These are phyloP conservation scores for Chaetomium fimeti DNA, from an alignment of 495 filamentous ascomycete genomes.

Conservation along the genomic window DNA sequence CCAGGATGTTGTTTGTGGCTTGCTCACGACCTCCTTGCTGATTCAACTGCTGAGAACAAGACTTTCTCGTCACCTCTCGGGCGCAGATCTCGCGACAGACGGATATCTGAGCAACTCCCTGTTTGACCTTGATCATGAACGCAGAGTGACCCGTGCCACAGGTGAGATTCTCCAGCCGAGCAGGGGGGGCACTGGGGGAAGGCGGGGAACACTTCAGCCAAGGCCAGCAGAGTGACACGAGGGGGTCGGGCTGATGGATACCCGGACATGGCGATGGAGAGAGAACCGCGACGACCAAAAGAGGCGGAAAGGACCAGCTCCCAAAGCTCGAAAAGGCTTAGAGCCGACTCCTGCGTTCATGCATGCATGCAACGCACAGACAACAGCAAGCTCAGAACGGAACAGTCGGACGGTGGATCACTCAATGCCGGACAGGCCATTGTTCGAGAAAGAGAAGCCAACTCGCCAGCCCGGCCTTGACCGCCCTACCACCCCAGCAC, in stretches of 20 bases:
- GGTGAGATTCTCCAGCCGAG: constrained; percentile 1
- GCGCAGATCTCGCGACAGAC: too few species aligned
- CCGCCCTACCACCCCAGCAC: constrained; percentile 12
- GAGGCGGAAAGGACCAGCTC: constrained; percentile 22
- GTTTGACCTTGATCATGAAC: background rate
- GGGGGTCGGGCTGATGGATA: constrained; percentile 8
- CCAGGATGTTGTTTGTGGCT: background rate
- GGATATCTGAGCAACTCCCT: too few species aligned
- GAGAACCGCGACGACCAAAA: constrained; percentile 11
- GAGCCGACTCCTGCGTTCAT: constrained; percentile 33
- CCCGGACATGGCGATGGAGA: constrained; percentile 1
- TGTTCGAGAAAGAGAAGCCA: constrained; percentile 23
- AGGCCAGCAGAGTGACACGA: constrained; percentile 5
- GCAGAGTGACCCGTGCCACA: background rate
- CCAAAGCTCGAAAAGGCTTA: constrained; percentile 25
- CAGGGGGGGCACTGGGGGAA: background rate
- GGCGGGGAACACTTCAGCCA: background rate
- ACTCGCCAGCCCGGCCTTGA: constrained; percentile 1
- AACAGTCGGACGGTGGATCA: constrained; percentile 26
- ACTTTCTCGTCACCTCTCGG: too few species aligned
- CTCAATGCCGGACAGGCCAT: constrained; percentile 33
- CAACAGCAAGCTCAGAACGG: constrained; percentile 28
- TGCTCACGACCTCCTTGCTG: background rate
- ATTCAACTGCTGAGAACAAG: background rate
- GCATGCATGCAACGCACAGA: constrained; percentile 36